Conservation (phyloP, 495 filamentous ascomycete genomes). For the Hyphodiscus hymeniophilus region DNA sequence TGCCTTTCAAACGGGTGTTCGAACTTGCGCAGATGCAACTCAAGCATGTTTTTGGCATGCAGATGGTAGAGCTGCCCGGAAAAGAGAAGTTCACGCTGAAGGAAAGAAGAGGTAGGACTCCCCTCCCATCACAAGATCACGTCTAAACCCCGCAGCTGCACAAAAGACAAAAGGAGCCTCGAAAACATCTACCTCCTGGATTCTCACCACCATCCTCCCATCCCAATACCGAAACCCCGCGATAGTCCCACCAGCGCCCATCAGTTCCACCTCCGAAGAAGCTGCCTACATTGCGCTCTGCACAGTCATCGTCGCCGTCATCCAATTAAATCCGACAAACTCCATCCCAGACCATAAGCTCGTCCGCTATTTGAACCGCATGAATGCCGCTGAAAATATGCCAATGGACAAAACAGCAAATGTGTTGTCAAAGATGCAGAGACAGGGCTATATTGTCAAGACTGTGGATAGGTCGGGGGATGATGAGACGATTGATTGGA, state of each 20-base stretch:
- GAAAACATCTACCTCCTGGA: slow-evolving; percentile 56
- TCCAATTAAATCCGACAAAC: slow-evolving; percentile 60
- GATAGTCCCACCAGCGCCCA: slow-evolving; percentile 61
- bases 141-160: slow-evolving; percentile 19
- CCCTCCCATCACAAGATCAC: background rate
- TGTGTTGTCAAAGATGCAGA: slow-evolving; percentile 63
- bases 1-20: slow-evolving; percentile 64
- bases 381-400: slow-evolving; percentile 69
- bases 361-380: slow-evolving; percentile 60
- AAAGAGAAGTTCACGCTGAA: slow-evolving; percentile 70
- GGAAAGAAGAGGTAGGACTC: slow-evolving; percentile 52
- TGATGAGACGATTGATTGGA: slow-evolving; percentile 70
- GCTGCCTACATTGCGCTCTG: slow-evolving; percentile 73
- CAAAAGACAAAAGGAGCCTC: slow-evolving; percentile 33
- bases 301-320: slow-evolving; percentile 67
- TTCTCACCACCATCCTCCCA: slow-evolving; percentile 66
- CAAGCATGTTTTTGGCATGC: slow-evolving; percentile 21
- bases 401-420: slow-evolving; percentile 70
- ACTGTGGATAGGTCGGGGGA: slow-evolving; percentile 56
- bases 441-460: slow-evolving; percentile 74
- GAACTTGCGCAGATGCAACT: slow-evolving; percentile 48
- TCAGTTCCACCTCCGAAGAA: slow-evolving; percentile 56
- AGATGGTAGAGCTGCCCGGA: slow-evolving; percentile 20
- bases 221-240: slow-evolving; percentile 48
- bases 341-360: slow-evolving; percentile 65